A percentile compares a stretch with the other conserved stretches of the same genome.
These are phyloP conservation scores for Casuarina equisetifolia DNA, from an alignment of 306 rosid species.

Conservation along the genomic window DNA sequence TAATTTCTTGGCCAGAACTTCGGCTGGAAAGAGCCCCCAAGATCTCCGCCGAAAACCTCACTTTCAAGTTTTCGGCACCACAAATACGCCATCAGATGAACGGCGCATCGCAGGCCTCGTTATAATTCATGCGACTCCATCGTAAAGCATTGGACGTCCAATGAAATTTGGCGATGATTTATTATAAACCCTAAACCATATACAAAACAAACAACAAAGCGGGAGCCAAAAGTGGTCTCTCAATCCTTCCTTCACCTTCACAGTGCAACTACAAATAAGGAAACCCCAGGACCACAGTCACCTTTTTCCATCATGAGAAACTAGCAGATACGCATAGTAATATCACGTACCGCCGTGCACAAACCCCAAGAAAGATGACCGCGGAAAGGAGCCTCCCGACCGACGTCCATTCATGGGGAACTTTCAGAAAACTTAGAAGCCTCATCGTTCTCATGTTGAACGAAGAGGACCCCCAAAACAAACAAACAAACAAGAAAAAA, in stretches of 20 bases:
- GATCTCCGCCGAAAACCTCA: too few relatives aligned
- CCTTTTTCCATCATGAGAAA: slow-evolving; percentile 45
- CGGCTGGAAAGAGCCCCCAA: too few relatives aligned
- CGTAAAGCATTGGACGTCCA: not conserved
- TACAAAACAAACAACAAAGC: slow-evolving; percentile 43
- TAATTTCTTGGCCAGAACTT: too few relatives aligned
- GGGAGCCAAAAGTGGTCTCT: slow-evolving; percentile 22
- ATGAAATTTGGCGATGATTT: slow-evolving; percentile 31
- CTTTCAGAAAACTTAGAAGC: slow-evolving; percentile 30
- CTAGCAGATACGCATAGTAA: slow-evolving; percentile 54
- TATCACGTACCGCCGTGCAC: slow-evolving; percentile 50
- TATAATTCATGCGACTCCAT: too few relatives aligned
- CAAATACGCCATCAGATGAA: not conserved
- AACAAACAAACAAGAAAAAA: slow-evolving; percentile 22
- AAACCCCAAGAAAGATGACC: slow-evolving; percentile 48
- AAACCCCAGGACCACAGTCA: slow-evolving; percentile 32
- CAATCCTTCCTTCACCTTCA: slow-evolving; percentile 32
- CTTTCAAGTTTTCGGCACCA: too few relatives aligned
- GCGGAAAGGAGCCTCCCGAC: slow-evolving; percentile 39
- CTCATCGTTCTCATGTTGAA: slow-evolving; percentile 38
- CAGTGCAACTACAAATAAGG: slow-evolving; percentile 33
- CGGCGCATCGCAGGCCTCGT: too few relatives aligned
- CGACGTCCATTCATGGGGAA: slow-evolving; percentile 38
- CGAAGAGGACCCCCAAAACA: slow-evolving; percentile 35
- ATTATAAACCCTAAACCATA: slow-evolving; percentile 34